Conservation (phyloP, 176 grass and related monocot genomes). For the Miscanthus lutarioriparius region DNA sequence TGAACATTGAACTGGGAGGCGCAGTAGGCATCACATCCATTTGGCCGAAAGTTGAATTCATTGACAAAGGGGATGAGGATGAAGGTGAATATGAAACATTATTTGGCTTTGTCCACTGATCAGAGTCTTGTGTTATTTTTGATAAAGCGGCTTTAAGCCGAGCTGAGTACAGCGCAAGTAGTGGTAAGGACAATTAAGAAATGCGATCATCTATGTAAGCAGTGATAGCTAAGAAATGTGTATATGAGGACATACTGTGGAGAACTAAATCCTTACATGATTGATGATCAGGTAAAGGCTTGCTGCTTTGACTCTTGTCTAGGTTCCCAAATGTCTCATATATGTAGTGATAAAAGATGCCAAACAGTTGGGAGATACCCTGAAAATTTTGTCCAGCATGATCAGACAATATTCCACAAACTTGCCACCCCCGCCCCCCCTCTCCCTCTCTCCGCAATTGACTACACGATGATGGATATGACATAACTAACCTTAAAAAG, state of each 20-base stretch:
- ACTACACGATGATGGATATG: conserved; percentile 26
- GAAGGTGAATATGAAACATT: conserved; percentile 62
- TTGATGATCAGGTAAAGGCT: conserved; percentile 57
- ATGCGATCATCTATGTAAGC: conserved; percentile 14
- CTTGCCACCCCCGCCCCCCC: not conserved
- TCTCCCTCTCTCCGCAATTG: not conserved
- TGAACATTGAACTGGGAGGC: conserved; percentile 73
- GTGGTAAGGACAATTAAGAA: conserved; percentile 29
- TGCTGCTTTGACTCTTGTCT: conserved; percentile 67
- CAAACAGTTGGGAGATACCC: conserved; percentile 91
- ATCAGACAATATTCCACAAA: conserved; percentile 31
- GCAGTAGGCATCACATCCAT: conserved; percentile 90
- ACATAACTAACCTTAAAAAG: conserved; percentile 79
- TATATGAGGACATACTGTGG: not conserved
- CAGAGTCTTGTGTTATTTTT: conserved; percentile 96
- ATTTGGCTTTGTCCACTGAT: conserved; percentile 89
- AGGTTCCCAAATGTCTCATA: conserved; percentile 85
- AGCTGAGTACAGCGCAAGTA: conserved; percentile 56
- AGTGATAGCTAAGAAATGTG: conserved; percentile 31
- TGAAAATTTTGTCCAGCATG: conserved; percentile 49
- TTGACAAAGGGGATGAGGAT: conserved; percentile 60
- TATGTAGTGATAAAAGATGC: conserved; percentile 91
- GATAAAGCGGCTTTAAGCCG: conserved; percentile 79
- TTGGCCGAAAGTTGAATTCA: conserved; percentile 62
- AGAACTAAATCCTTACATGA: conserved; percentile 60